These are phyloP conservation scores for Prototheca cutis DNA, from an alignment of 163 green algal genomes.

Conservation along the genomic window DNA sequence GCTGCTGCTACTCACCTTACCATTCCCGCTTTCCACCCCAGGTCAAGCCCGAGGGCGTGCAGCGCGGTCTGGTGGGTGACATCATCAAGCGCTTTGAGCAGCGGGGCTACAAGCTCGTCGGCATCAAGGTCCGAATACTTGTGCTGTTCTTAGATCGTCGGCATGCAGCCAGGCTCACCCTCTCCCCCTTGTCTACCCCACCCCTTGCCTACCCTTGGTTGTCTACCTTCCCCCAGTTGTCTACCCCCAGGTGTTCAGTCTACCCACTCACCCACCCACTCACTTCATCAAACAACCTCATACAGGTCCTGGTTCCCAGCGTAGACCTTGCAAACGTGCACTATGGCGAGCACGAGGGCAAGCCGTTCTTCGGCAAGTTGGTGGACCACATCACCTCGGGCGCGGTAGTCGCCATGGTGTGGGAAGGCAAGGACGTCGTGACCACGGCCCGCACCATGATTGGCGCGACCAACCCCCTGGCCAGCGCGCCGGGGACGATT, in stretches of 20 bases:
- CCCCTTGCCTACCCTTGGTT: too few relatives aligned
- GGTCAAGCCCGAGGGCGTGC: slow-evolving; percentile 59
- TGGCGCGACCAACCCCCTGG: slow-evolving; percentile 67
- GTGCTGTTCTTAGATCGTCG: too few relatives aligned
- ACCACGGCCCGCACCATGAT: slow-evolving; percentile 61
- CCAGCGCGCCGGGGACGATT: slow-evolving; percentile 63
- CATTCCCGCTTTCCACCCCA: neutral
- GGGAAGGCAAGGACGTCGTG: slow-evolving; percentile 63
- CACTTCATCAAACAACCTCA: neutral
- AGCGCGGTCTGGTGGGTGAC: slow-evolving; percentile 58
- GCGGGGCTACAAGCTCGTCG: slow-evolving; percentile 68
- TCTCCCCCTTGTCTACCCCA: too few relatives aligned
- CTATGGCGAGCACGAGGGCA: slow-evolving; percentile 47
- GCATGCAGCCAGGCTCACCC: too few relatives aligned
- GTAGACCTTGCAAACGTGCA: slow-evolving; percentile 41
- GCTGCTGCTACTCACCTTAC: too few relatives aligned
- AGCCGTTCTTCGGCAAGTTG: slow-evolving; percentile 68
- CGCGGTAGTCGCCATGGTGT: slow-evolving; percentile 65
- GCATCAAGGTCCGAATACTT: slow-evolving; percentile 49
- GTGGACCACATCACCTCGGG: slow-evolving; percentile 64
- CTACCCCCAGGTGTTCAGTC: too few relatives aligned
- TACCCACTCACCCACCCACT: too few relatives aligned
- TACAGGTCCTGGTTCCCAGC: slow-evolving; percentile 24
- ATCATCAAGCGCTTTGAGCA: slow-evolving; percentile 68
- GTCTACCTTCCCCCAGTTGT: too few relatives aligned